A percentile compares a stretch with the other conserved stretches of the same genome.
These are phyloP conservation scores for Akanthomyces muscarius DNA, from an alignment of 2,329 filamentous ascomycete genomes.

Conservation along the genomic window DNA sequence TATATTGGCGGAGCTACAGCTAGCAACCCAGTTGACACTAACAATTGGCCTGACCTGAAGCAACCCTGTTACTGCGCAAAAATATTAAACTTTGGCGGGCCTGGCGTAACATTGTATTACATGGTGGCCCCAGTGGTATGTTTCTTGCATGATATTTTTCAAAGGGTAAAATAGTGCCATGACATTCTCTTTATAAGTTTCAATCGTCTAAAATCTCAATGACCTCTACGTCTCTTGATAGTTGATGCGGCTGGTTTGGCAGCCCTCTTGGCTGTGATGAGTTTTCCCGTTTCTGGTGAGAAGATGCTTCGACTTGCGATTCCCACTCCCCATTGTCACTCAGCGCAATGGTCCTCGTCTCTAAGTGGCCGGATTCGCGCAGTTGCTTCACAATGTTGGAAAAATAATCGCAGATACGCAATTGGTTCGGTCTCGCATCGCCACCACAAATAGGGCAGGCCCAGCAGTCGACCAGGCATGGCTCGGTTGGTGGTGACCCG, in stretches of 20 bases:
- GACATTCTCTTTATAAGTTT: background rate
- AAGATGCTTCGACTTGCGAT: constrained; percentile 20
- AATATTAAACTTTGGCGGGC: background rate
- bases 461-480: constrained; percentile 67
- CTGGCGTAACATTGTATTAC: constrained; percentile 9
- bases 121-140: background rate
- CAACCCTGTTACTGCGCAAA: background rate
- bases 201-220: constrained; percentile 19
- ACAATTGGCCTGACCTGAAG: constrained; percentile 15
- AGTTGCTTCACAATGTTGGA: constrained; percentile 56
- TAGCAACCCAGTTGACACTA: background rate
- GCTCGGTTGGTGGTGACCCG: constrained; percentile 33
- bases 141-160: constrained; percentile 1
- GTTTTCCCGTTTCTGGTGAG: background rate
- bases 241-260: background rate
- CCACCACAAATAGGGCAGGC: constrained; percentile 77
- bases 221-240: background rate
- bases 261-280: background rate
- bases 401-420: constrained; percentile 74
- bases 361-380: constrained; percentile 19
- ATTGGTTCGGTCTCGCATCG: constrained; percentile 69
- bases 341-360: constrained; percentile 31
- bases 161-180: background rate
- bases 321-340: constrained; percentile 32
- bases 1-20: too few relatives aligned